These are phyloP conservation scores for Backusella parvicylindrica DNA, from an alignment of 192 early-diverging fungal species.

Conservation along the genomic window DNA sequence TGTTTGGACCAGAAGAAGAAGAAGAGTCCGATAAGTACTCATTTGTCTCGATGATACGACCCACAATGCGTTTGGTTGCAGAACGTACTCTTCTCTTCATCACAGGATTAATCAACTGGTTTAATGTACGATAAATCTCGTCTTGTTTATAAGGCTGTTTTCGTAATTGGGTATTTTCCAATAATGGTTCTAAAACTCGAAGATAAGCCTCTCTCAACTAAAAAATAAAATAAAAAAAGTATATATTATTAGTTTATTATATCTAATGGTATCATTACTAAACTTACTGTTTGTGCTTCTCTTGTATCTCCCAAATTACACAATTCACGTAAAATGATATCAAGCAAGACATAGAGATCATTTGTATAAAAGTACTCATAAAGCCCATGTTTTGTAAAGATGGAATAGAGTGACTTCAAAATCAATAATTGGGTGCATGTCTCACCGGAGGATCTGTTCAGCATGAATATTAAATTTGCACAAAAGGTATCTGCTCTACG, in stretches of 20 bases:
- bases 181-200: slow-evolving; percentile 60
- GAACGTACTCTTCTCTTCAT: slow-evolving; percentile 36
- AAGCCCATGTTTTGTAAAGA: slow-evolving; percentile 64
- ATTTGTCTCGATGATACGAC: slow-evolving; percentile 38
- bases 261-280: not conserved
- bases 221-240: not conserved
- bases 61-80: slow-evolving; percentile 42
- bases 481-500: slow-evolving; percentile 75
- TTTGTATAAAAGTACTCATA: slow-evolving; percentile 88
- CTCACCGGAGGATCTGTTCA: slow-evolving; percentile 80
- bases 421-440: slow-evolving; percentile 50
- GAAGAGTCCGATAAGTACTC: not conserved
- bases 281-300: slow-evolving; percentile 24
- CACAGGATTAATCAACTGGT: slow-evolving; percentile 35
- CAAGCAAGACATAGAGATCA: slow-evolving; percentile 83
- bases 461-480: slow-evolving; percentile 89
- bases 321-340: slow-evolving; percentile 83
- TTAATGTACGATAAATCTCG: slow-evolving; percentile 42
- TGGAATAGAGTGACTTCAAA: slow-evolving; percentile 65
- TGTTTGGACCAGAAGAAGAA: not conserved
- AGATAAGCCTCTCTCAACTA: slow-evolving; percentile 67
- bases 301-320: slow-evolving; percentile 52
- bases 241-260: too few species aligned
- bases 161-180: slow-evolving; percentile 58
- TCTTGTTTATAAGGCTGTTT: slow-evolving; percentile 46